Evolutionary conservation across 805 yeast genomes (phyloP), one percentile per base, ranked within the genome.

Genomic region (Lipomyces chichibuensis): DNA sequence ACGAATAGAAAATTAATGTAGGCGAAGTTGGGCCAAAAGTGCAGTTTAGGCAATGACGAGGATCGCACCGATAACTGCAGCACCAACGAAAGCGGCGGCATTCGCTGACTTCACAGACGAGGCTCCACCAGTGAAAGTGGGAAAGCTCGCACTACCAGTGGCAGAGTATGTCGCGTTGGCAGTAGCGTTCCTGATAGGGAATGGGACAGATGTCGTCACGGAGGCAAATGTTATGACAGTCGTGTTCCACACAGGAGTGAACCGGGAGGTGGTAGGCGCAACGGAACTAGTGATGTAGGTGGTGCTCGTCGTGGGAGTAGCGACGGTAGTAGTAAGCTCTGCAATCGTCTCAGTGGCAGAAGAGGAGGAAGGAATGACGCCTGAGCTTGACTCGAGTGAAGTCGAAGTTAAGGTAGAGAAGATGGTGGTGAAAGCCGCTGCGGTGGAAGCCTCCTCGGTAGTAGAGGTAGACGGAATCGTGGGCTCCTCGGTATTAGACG

Each of bases 281-380:
- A 61, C 55, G n/a, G 63, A 57, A 33, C 29, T n/a, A 20, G 65
- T 58, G 25, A 57, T 25, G 53, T 43, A 65, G 33, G 32, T 49
- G 25, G 65, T 65, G 35, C 53, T 51, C 14, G 55, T 25, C 59
- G 29, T 13, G 27, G 49, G 9, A 56, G 27, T 39, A n/a, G 32
- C n/a, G 23, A 32, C n/a, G 54, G 37, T 55, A 29, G 59, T 56
- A 23, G 49, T 35, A 20, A 56, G 59, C 29, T 27, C 56, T 6
- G 11, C 25, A 1, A 29, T 27, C 49, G 59, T 54, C 35, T 29
- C 37, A 54, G 57, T 17, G 20, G 55, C 6, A 1, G 32, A 52
- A 25, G 55, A 52, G 43, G 49, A 43, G 3, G 49, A 43, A 23
- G 35, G 55, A 4, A 25, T 25, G 13, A 52, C 55, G 17, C 33